Evolutionary conservation across 345 rosid genomes (phyloP).

Genomic region (Barbarea vulgaris): DNA sequence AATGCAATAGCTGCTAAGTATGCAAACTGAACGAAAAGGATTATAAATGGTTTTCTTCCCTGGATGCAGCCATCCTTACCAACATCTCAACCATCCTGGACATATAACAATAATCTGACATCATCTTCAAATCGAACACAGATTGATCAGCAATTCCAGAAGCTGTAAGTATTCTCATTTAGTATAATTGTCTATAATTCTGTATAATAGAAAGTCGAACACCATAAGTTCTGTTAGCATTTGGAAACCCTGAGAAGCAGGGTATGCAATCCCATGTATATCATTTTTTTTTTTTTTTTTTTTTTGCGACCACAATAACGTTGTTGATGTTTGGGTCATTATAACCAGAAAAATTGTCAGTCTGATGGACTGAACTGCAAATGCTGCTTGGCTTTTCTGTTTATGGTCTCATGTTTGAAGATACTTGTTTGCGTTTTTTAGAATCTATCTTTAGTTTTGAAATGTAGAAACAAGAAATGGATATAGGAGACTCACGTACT

Average conservation of each 20-base stretch:
- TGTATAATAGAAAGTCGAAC: not conserved
- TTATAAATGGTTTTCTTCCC: too few species aligned
- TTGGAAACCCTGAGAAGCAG: slow-evolving; percentile 10
- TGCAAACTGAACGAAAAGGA: too few species aligned
- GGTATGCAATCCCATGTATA: not conserved
- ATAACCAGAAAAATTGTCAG: not conserved
- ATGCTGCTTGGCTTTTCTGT: not conserved
- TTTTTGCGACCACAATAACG: not conserved
- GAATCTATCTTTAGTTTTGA: not conserved
- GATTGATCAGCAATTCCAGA: slow-evolving; percentile 78
- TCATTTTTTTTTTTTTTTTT: slow-evolving; percentile 9
- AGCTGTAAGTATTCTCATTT: slow-evolving; percentile 60
- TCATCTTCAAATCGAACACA: slow-evolving; percentile 46
- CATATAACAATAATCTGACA: slow-evolving; percentile 47
- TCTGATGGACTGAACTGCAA: slow-evolving; percentile 4
- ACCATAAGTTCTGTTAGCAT: not conserved
- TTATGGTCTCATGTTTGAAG: slow-evolving; percentile 10
- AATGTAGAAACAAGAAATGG: not conserved
- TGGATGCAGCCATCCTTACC: slow-evolving; percentile 52
- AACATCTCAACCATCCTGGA: slow-evolving; percentile 60
- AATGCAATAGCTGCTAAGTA: too few species aligned
- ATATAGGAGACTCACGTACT: slow-evolving; percentile 1
- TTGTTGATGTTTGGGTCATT: not conserved
- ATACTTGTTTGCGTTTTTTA: not conserved
- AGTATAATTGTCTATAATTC: not conserved